Evolutionary conservation across 2,329 filamentous ascomycete species (phyloP), one percentile per base, ranked within the genome.

Genomic region (Diaporthe eres): DNA sequence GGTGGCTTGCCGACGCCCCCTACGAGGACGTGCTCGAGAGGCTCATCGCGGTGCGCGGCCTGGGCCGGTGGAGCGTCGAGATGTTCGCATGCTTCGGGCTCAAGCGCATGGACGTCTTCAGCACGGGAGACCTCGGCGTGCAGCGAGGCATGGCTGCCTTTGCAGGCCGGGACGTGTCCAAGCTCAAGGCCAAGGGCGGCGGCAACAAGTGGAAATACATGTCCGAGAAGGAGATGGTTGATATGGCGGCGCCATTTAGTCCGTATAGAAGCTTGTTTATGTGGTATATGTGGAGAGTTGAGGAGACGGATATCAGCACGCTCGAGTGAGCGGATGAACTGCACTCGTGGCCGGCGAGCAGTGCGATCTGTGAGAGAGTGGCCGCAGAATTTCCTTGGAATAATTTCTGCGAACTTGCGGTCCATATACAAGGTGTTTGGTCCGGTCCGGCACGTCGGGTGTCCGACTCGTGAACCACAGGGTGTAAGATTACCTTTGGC

Each of bases 51-150:
- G 95, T 99, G 7, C 90, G 96, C 13, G 97, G 97, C 0, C 85
- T 98, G 68, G 97, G 97, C 0, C 90, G 89, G 72, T 98, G 97
- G 97, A 96, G 93, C 65, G 95, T 98, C 19, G 96, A 98, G 87
- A 98, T 99, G 97, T 99, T 99, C 87, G 95, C 96, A 68, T 95
- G 94, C 84, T 98, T 99, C 84, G 94, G 92, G n/a, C 87, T 99
- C 55, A 98, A 98, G 88, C 89, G 96, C 17, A 93, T 95, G 89
- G 96, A 99, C 85, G 94, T 99, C 31, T 98, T 98, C 83, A 95
- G 93, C 31, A 93, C 95, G 1, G 96, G 97, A 0, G 96, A 99
- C 85, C 85, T 99, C 77, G 97, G 97, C 6, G 95, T 99, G 61
- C 97, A 98, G 90, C 89, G 96, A 81, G 97, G 97, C 13, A 98